These are phyloP conservation scores for Phytopythium boreale DNA, from an alignment of 352 stramenopile species.

Conservation along the genomic window DNA sequence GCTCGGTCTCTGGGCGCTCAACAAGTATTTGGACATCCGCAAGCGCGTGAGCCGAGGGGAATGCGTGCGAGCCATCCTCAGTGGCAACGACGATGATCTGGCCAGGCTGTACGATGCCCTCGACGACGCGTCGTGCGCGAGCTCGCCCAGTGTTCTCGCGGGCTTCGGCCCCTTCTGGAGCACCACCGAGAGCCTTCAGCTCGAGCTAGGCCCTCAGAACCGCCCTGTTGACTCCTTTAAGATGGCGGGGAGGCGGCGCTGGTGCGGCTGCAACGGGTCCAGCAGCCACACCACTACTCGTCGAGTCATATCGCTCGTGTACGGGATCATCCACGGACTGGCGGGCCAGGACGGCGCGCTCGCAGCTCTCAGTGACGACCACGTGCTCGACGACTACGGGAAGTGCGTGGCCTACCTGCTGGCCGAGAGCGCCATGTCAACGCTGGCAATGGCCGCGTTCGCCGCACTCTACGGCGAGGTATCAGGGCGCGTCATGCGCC, in stretches of 20 bases:
- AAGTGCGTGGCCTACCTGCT: background rate
- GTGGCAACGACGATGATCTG: background rate
- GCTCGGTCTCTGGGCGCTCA: slow-evolving; percentile 50
- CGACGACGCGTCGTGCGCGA: background rate
- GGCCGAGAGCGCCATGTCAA: background rate
- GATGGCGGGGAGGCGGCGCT: slow-evolving; percentile 30
- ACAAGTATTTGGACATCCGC: slow-evolving; percentile 34
- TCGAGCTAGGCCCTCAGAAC: background rate
- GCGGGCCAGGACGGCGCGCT: slow-evolving; percentile 47
- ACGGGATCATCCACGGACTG: slow-evolving; percentile 73
- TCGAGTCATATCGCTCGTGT: slow-evolving; percentile 29
- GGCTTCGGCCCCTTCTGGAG: background rate
- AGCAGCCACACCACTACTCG: slow-evolving; percentile 37
- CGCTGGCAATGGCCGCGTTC: background rate
- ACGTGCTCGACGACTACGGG: slow-evolving; percentile 41
- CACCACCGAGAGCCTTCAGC: background rate
- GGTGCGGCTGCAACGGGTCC: slow-evolving; percentile 22
- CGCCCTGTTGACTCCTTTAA: slow-evolving; percentile 20
- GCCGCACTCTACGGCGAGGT: background rate
- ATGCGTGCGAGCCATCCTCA: background rate
- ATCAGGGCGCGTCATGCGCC: background rate
- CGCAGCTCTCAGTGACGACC: slow-evolving; percentile 60
- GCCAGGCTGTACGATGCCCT: background rate
- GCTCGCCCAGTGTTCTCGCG: background rate
- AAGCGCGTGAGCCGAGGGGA: background rate